Base-by-base conservation (phyloP, 352 stramenopile species). In the Phytophthora niederhauseri region DNA sequence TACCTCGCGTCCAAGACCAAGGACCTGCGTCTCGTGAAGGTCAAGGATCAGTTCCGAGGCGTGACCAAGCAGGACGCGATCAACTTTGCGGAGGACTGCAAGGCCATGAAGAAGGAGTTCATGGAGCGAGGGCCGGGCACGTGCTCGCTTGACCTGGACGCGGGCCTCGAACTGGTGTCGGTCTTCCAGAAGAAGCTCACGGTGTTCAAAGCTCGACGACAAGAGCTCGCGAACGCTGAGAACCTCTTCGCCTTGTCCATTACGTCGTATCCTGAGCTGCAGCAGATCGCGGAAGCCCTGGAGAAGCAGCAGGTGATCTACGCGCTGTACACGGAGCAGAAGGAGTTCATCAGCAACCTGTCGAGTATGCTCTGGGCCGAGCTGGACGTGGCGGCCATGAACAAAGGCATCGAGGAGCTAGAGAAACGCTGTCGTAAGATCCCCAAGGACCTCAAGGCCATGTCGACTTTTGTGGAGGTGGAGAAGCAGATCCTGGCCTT, bases 11-110 rank as follows among this genome's bases (percentile, higher is more conserved):
- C 90, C 12, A 97, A 97, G 66, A 99, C 96, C 0, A 98, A 98
- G 68, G 94, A 99, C 53, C 61, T 98, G 49, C 78, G 96, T 0
- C 87, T 99, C 14, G 83, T 97, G 4, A 85, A 91, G n/a, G 93
- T 98, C 6, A 99, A 99, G 73, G 91, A 97, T 30, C 78, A 98
- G 58, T 99, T 99, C 68, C 83, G 93, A 17, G 89, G 95, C 31
- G 95, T 99, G 9, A 99, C 96, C 0, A 97, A 97, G 67, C 73
- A 97, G 61, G 87, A 98, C 31, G 93, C 92, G 0, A 50, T 96
- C 11, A 81, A 90, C 2, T 99, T 99, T 76, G 81, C 84, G 0
- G 84, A 85, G 4, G 87, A 98, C 46, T 96, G 94, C 57, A 86
- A 92, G 31, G 70, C 79, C 5, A 93, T 98, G 77, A 91, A 90